These are phyloP conservation scores for Monosporascus sp. DNA, from an alignment of 2,329 filamentous ascomycete species.

Conservation along the genomic window DNA sequence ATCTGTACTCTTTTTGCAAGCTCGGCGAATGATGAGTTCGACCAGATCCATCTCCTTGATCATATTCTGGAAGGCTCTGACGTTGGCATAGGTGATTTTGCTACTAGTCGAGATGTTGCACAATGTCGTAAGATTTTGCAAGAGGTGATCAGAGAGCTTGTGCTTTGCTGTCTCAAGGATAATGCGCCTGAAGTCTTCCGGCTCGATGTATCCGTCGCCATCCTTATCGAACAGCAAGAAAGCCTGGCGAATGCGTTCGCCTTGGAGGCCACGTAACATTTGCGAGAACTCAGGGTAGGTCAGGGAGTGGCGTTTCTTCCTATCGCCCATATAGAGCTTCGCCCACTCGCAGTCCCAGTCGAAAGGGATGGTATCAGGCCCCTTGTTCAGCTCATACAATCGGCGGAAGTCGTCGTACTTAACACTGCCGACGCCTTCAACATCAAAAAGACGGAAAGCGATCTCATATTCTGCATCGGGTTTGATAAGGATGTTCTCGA, in stretches of 20 bases:
- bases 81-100: slow-evolving; percentile 97
- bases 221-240: slow-evolving; percentile 90
- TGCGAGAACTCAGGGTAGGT: slow-evolving; percentile 97
- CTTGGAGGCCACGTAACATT: slow-evolving; percentile 93
- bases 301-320: slow-evolving; percentile 81
- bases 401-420: slow-evolving; percentile 85
- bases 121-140: slow-evolving; percentile 83
- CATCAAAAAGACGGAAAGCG: slow-evolving; percentile 92
- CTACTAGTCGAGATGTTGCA: slow-evolving; percentile 90
- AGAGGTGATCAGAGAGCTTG: slow-evolving; percentile 93
- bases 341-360: slow-evolving; percentile 98
- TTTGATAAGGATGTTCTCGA: slow-evolving; percentile 89
- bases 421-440: slow-evolving; percentile 75
- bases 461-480: slow-evolving; percentile 98
- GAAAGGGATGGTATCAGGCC: slow-evolving; percentile 79
- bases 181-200: slow-evolving; percentile 93
- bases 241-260: slow-evolving; percentile 90
- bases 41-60: slow-evolving; percentile 97
- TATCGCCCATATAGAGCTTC: slow-evolving; percentile 84
- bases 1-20: slow-evolving; percentile 74
- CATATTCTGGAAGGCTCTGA: slow-evolving; percentile 96
- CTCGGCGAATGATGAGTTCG: slow-evolving; percentile 85
- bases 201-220: slow-evolving; percentile 89
- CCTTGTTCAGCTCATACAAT: slow-evolving; percentile 84
- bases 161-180: slow-evolving; percentile 88